phyloP scores from a whole-genome alignment of 805 yeast species.

The Blastobotrys terrestris region DNA sequence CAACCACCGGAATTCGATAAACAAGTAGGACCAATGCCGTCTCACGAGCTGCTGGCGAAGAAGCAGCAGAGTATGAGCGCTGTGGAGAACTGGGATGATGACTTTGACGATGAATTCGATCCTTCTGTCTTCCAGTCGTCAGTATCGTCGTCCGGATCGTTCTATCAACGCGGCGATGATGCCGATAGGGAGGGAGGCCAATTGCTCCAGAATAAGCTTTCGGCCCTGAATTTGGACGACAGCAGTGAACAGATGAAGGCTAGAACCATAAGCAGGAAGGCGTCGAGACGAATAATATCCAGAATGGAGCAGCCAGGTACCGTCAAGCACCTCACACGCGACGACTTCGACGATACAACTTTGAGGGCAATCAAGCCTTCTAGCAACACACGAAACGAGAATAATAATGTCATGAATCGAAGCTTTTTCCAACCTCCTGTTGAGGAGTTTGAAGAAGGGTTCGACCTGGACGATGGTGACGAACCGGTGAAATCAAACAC shows the following conservation, averaged over 20 bases:
- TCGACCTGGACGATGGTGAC: slow-evolving; percentile 8
- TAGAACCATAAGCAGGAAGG: background rate
- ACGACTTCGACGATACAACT: slow-evolving; percentile 1
- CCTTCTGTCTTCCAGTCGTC: slow-evolving; percentile 12
- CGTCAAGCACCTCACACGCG: background rate
- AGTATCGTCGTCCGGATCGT: slow-evolving; percentile 13
- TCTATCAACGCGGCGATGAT: background rate
- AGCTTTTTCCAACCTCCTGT: background rate
- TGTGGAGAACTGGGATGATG: slow-evolving; percentile 16
- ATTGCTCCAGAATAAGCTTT: slow-evolving; percentile 3
- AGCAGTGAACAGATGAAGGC: background rate
- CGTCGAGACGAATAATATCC: background rate
- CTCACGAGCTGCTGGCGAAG: background rate
- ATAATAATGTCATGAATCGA: background rate
- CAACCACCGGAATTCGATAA: slow-evolving; percentile 2
- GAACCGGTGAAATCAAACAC: slow-evolving; percentile 1
- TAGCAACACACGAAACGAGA: background rate
- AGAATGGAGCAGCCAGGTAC: background rate
- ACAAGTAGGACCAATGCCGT: background rate
- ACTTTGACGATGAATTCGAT: slow-evolving; percentile 12
- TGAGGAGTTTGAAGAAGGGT: slow-evolving; percentile 17
- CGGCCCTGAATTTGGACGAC: background rate
- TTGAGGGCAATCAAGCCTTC: background rate
- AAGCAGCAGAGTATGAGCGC: slow-evolving; percentile 1
- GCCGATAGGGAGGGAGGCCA: slow-evolving; percentile 2